Conservation (phyloP, 805 yeast genomes). For the Ogataea populi-albae region DNA sequence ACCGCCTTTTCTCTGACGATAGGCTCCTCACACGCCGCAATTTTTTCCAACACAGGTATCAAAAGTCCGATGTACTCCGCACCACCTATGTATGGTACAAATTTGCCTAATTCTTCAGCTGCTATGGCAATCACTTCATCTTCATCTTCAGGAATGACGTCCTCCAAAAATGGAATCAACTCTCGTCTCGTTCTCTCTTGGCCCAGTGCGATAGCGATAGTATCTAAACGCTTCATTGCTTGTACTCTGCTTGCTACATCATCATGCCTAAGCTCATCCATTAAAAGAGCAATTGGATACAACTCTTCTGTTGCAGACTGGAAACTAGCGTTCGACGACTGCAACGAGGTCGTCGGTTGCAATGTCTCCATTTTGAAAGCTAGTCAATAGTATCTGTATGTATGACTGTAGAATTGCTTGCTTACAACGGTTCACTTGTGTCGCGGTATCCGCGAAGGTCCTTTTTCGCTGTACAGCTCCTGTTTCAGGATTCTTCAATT, state of each 20-base stretch:
- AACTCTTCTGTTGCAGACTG: constrained; percentile 49
- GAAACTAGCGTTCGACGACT: constrained; percentile 2
- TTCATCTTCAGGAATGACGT: constrained; percentile 93
- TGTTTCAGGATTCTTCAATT: too few relatives aligned
- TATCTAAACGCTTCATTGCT: constrained; percentile 91
- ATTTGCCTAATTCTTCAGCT: constrained; percentile 85
- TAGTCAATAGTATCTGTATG: too few relatives aligned
- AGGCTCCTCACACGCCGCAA: constrained; percentile 94
- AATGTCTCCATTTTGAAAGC: constrained; percentile 13
- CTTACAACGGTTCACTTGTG: too few relatives aligned
- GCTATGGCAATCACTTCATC: constrained; percentile 95
- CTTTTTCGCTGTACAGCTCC: too few relatives aligned
- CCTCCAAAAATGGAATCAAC: constrained; percentile 84
- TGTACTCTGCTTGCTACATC: constrained; percentile 90
- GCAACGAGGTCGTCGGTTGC: constrained; percentile 2
- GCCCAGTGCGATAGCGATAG: constrained; percentile 93
- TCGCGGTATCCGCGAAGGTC: too few relatives aligned
- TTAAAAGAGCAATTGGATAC: constrained; percentile 90
- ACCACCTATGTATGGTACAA: constrained; percentile 90
- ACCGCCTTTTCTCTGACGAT: constrained; percentile 94
- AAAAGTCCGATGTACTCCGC: constrained; percentile 55
- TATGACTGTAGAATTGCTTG: too few relatives aligned
- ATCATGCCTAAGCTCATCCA: constrained; percentile 94
- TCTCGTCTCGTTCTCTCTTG: constrained; percentile 89
- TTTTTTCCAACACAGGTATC: constrained; percentile 70